Conservation (phyloP, 192 early-diverging fungal species). For the Mycoemilia scoparia region DNA sequence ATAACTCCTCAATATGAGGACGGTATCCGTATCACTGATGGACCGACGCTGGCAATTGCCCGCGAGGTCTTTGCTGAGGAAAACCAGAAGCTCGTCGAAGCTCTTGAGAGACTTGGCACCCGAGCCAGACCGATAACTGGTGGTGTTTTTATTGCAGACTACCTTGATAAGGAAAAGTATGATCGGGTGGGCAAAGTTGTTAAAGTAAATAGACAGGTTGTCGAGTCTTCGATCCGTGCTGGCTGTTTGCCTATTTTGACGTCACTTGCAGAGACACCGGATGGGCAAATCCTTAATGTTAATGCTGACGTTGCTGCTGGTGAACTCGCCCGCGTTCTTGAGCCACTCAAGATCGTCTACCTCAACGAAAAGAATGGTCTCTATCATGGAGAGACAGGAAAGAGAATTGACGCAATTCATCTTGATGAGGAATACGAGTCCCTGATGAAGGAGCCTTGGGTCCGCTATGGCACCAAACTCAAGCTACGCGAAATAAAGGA, state of each 20-base stretch:
- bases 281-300: conserved; percentile 94
- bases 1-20: conserved; percentile 94
- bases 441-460: conserved; percentile 88
- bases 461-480: conserved; percentile 91
- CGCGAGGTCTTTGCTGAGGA: conserved; percentile 86
- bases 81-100: conserved; percentile 94
- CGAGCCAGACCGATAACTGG: conserved; percentile 89
- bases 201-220: conserved; percentile 76
- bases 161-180: conserved; percentile 89
- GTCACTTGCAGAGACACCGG: conserved; percentile 83
- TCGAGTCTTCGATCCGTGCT: conserved; percentile 84
- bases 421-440: conserved; percentile 98
- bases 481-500: conserved; percentile 97
- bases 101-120: conserved; percentile 85
- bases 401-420: conserved; percentile 94
- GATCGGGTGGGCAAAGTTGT: conserved; percentile 84
- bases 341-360: conserved; percentile 95
- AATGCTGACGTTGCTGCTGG: conserved; percentile 98
- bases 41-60: conserved; percentile 80
- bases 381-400: conserved; percentile 81
- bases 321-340: conserved; percentile 85
- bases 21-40: conserved; percentile 94
- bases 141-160: conserved; percentile 93
- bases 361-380: conserved; percentile 96
- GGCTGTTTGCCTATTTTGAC: conserved; percentile 93